Percentiles rank a stretch among this genome's conserved stretches.
phyloP scores from a whole-genome alignment of 2,329 filamentous ascomycete genomes.

The Paraphoma chrysanthemicola region DNA sequence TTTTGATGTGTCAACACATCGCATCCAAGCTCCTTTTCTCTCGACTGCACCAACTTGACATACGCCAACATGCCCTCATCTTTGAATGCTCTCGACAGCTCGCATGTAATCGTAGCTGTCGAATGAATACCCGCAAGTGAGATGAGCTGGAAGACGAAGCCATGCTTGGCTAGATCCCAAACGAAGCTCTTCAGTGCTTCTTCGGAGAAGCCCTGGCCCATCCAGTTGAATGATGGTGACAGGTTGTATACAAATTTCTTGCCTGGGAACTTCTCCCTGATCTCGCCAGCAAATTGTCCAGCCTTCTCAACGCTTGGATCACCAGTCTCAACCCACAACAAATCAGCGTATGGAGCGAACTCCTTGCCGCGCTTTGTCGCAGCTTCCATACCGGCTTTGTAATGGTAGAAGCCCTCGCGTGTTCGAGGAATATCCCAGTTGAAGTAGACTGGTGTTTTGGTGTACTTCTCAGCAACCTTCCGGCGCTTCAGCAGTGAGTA shows the following conservation, averaged over 20 bases:
- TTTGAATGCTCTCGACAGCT: slow-evolving; percentile 84
- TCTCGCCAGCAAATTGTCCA: slow-evolving; percentile 75
- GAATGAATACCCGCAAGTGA: slow-evolving; percentile 69
- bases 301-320: slow-evolving; percentile 84
- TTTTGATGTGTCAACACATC: slow-evolving; percentile 97
- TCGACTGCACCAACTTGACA: slow-evolving; percentile 87
- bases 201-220: slow-evolving; percentile 88
- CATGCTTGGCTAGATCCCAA: slow-evolving; percentile 93
- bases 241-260: slow-evolving; percentile 98
- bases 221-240: slow-evolving; percentile 98
- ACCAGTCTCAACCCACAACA: slow-evolving; percentile 96
- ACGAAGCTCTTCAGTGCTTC: slow-evolving; percentile 87
- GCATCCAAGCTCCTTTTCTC: slow-evolving; percentile 88
- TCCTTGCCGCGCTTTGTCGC: slow-evolving; percentile 93
- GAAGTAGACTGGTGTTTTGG: slow-evolving; percentile 76
- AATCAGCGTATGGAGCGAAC: slow-evolving; percentile 90
- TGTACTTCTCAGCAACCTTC: slow-evolving; percentile 71
- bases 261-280: slow-evolving; percentile 71
- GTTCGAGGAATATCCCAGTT: slow-evolving; percentile 92
- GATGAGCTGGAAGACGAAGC: slow-evolving; percentile 72
- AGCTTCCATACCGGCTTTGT: slow-evolving; percentile 79
- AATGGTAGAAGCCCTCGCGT: slow-evolving; percentile 93
- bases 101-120: slow-evolving; percentile 69
- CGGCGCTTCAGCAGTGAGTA: slow-evolving; percentile 81
- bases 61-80: slow-evolving; percentile 96